Conservation (phyloP, 2,329 filamentous ascomycete genomes). For the Diaporthe australafricana region DNA sequence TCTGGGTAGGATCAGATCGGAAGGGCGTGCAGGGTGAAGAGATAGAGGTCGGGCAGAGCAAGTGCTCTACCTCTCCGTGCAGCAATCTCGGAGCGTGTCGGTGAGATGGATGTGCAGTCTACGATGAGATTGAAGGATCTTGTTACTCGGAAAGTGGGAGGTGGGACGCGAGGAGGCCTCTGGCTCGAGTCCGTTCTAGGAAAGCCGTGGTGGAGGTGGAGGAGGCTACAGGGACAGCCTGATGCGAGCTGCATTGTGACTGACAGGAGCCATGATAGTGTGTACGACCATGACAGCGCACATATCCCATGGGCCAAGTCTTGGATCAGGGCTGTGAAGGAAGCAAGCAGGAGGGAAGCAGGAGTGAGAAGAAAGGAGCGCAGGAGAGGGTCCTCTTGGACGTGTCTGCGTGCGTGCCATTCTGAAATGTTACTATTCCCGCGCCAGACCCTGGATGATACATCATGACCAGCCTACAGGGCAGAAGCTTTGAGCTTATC, state of each 20-base stretch:
- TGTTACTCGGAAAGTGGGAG: conserved; percentile 3
- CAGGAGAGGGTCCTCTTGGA: neutral
- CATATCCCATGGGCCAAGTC: neutral
- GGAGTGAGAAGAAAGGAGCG: too few species aligned
- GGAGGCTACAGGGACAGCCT: neutral
- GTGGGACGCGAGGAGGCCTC: conserved; percentile 25
- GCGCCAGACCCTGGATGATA: neutral
- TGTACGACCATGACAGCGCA: too few species aligned
- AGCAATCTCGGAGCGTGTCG: neutral
- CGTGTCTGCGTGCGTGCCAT: neutral
- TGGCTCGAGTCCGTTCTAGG: conserved; percentile 27
- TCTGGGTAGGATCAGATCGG: too few species aligned
- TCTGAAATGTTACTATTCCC: neutral
- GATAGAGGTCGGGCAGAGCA: neutral
- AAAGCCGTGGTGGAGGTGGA: conserved; percentile 28
- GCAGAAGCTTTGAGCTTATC: conserved; percentile 14
- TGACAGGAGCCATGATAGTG: neutral
- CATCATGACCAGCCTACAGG: neutral
- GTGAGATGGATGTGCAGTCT: neutral
- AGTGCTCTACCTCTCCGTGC: neutral
- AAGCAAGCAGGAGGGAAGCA: neutral
- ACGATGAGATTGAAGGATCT: neutral
- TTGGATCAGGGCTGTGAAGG: neutral
- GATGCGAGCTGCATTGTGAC: conserved; percentile 28
- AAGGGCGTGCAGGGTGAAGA: neutral